Evolutionary conservation across 306 rosid species (phyloP).

Genomic region (barrel medic (Medicago truncatula)): MtrunA17r5.0-ANR NC_053048.1:13150001-13150500

Average conservation of each 20-base stretch:
- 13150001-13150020: not conserved
- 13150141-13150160: constrained; percentile 2
- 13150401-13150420: not conserved
- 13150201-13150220: constrained; percentile 32
- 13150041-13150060: not conserved
- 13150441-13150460: not conserved
- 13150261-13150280: constrained; percentile 28
- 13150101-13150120: constrained; percentile 26
- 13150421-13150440: not conserved
- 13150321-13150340: constrained; percentile 1
- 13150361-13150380: not conserved
- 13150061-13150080: constrained; percentile 28
- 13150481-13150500: not conserved
- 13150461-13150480: not conserved
- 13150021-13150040: constrained; percentile 2
- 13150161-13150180: constrained; percentile 13
- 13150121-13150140: constrained; percentile 19
- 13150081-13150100: constrained; percentile 28
- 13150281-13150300: constrained; percentile 26
- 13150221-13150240: constrained; percentile 14
- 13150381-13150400: not conserved
- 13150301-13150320: constrained; percentile 23
- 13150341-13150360: not conserved
- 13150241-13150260: constrained; percentile 28
- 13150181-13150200: constrained; percentile 27